Base-by-base conservation (phyloP, 2,329 filamentous ascomycete genomes). In the Trichoderma harzianum region DNA sequence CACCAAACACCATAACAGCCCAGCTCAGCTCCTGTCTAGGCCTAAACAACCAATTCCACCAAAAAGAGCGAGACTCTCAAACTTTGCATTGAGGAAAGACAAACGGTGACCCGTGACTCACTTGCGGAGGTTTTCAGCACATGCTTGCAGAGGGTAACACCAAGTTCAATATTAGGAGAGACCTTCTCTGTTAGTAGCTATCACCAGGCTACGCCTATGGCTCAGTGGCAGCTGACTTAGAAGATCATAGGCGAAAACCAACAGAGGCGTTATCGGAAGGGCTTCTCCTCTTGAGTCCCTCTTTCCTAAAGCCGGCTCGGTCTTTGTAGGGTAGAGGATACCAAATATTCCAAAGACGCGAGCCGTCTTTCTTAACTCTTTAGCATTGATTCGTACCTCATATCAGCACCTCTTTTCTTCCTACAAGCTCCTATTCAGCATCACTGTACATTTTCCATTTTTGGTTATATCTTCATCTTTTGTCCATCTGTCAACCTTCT, bases 91-190 rank as follows among this genome's bases (percentile, higher is more conserved):
- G 24, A 58, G 64, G 51, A 67, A 30, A 67, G 64, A 57, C 51
- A 67, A 60, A 51, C 53, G 26, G 14, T 28, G 65, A 28, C 65
- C 26, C n/a, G 36, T 60, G 65, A 69, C 65, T 55, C 65, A 61
- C 65, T 6, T 36, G 1, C 53, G 36, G 65, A 69, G 2, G 16
- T 51, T 18, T 61, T 18, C 28, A 55, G 11, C 30, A 26, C 30
- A 55, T 1, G n/a, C 36, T 30, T 12, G 8, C 7, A 18, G 21
- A 5, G 34, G 65, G 65, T 68, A 21, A 30, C 65, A 51, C 65
- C 7, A 14, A 43, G 28, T 28, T 51, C 43, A 34, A 51, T 36
- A 34, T 47, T 28, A 3, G 26, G n/a, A 43, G 26, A 60, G 32
- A n/a, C 32, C n/a, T n/a, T 24, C 18, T 43, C 18, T 21, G 14